A percentile compares a stretch with the other conserved stretches of the same genome.
Conservation (phyloP, 169 alveolate species). For the Plasmodium gonderi region DNA sequence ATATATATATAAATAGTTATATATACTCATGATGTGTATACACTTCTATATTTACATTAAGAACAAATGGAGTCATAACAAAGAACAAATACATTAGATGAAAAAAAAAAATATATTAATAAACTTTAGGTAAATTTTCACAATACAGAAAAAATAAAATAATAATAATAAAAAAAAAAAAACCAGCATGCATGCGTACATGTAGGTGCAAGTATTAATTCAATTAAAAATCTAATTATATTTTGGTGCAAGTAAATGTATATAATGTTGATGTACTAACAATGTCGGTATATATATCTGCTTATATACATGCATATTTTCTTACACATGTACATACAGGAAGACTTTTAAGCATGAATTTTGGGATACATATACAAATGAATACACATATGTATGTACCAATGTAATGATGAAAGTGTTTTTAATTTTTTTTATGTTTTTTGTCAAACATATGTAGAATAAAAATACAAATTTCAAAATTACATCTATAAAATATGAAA, state of each 20-base stretch:
- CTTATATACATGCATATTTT: not conserved
- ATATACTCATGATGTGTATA: not conserved
- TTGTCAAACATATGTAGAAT: not conserved
- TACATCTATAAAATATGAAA: conserved; percentile 9
- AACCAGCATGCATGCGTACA: not conserved
- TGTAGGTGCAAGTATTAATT: conserved; percentile 16
- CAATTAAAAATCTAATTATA: conserved; percentile 35
- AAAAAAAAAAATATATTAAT: not conserved
- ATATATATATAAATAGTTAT: not conserved
- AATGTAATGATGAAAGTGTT: not conserved
- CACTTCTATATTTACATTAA: not conserved
- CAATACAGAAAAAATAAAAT: conserved; percentile 8
- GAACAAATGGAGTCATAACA: not conserved
- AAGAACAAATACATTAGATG: not conserved
- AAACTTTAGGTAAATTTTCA: conserved; percentile 15
- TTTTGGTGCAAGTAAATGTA: not conserved
- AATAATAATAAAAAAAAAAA: conserved; percentile 38
- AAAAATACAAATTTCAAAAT: conserved; percentile 44
- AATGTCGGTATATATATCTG: not conserved
- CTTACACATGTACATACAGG: not conserved
- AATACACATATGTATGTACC: not conserved
- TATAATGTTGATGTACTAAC: not conserved
- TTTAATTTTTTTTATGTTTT: conserved; percentile 8
- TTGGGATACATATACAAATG: not conserved
- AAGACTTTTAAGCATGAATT: not conserved